phyloP scores from a whole-genome alignment of 345 rosid species.

The Citrus hindsii region DNA sequence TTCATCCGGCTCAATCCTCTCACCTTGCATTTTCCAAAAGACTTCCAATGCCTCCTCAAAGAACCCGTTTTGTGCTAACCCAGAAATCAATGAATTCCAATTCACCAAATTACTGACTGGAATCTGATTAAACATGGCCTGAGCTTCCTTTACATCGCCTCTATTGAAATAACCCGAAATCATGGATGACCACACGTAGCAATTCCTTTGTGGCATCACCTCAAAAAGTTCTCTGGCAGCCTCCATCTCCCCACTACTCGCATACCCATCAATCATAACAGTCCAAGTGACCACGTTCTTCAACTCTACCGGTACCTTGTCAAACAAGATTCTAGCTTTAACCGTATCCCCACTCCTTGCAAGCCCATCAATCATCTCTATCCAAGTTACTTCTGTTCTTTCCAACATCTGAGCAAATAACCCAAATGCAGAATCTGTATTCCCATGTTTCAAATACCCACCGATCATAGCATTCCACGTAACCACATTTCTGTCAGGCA shows the following conservation, averaged over 20 bases:
- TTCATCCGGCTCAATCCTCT: constrained; percentile 63
- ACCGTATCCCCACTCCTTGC: constrained; percentile 43
- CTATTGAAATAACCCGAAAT: constrained; percentile 66
- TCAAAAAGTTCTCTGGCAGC: constrained; percentile 56
- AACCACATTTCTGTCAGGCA: constrained; percentile 61
- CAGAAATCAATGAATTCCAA: constrained; percentile 74
- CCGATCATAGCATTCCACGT: constrained; percentile 76
- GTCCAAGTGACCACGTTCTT: constrained; percentile 71
- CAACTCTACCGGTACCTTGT: constrained; percentile 49
- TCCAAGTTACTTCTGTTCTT: constrained; percentile 63
- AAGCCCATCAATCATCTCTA: constrained; percentile 66
- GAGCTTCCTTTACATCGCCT: constrained; percentile 54
- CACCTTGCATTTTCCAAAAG: constrained; percentile 46
- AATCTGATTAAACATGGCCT: constrained; percentile 39
- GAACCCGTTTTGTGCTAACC: constrained; percentile 61
- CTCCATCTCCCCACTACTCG: constrained; percentile 48
- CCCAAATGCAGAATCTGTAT: constrained; percentile 34
- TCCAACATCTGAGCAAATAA: constrained; percentile 44
- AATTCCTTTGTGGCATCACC: constrained; percentile 61
- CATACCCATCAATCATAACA: constrained; percentile 66
- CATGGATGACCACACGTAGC: constrained; percentile 74
- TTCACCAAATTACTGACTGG: constrained; percentile 52
- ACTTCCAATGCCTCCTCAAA: constrained; percentile 52
- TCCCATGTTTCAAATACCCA: constrained; percentile 47
- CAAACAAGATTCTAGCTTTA: constrained; percentile 55